phyloP scores from a whole-genome alignment of 148 eudicot genomes.

The Mesembryanthemum crystallinum region DNA sequence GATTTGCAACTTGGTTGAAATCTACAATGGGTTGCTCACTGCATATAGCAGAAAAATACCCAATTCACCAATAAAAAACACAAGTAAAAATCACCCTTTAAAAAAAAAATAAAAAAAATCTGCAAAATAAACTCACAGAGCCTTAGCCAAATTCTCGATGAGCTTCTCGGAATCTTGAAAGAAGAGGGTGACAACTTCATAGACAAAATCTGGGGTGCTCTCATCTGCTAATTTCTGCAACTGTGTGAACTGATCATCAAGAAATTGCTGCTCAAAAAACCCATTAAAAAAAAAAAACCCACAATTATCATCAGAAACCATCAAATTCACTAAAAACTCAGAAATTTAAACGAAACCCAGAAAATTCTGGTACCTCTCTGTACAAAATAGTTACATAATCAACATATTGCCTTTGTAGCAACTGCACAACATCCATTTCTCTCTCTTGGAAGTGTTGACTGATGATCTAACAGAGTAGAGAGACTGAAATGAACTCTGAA shows the following conservation, averaged over 20 bases:
- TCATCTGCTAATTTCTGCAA: conserved; percentile 67
- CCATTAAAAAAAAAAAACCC: conserved; percentile 1
- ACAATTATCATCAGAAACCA: conserved; percentile 1
- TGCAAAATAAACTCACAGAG: conserved; percentile 40
- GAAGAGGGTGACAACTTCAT: conserved; percentile 58
- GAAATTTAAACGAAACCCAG: not conserved
- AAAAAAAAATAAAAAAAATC: not conserved
- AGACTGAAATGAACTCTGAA: no score
- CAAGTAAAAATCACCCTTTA: not conserved
- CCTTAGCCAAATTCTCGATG: conserved; percentile 44
- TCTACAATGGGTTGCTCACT: conserved; percentile 55
- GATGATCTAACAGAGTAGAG: no score
- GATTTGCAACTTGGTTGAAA: conserved; percentile 50
- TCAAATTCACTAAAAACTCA: not conserved
- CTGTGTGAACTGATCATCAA: conserved; percentile 66
- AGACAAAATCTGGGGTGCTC: conserved; percentile 55
- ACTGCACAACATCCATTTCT: conserved; percentile 1
- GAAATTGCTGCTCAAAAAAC: conserved; percentile 34
- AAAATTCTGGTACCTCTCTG: not conserved
- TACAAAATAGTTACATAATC: conserved; percentile 4
- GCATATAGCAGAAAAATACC: conserved; percentile 1
- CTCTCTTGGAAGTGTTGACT: no score
- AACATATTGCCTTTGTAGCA: not conserved
- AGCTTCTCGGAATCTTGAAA: conserved; percentile 66
- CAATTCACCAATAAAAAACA: not conserved